These are phyloP conservation scores for Cryptococcus depauperatus DNA, from an alignment of 1,284 basidiomycete genomes.

Conservation along the genomic window DNA sequence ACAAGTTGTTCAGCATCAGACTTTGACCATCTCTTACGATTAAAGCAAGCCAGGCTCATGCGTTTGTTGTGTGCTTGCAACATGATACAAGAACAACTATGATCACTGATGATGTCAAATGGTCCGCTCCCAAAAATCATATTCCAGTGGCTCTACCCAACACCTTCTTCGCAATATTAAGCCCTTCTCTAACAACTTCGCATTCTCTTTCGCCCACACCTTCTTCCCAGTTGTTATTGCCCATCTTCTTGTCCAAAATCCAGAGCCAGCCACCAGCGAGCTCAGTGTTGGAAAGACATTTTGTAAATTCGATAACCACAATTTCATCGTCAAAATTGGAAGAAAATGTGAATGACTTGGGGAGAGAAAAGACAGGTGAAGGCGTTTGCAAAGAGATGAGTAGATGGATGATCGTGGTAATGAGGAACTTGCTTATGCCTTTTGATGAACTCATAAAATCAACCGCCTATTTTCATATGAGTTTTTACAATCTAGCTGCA, in stretches of 20 bases:
- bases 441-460: conserved; percentile 69
- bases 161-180: conserved; percentile 58
- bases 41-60: too few relatives aligned
- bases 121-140: too few relatives aligned
- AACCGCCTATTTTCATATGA: conserved; percentile 66
- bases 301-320: conserved; percentile 39
- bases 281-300: conserved; percentile 27
- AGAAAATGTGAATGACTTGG: conserved; percentile 19
- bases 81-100: too few relatives aligned
- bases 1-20: too few relatives aligned
- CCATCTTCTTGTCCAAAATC: conserved; percentile 42
- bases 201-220: conserved; percentile 45
- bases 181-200: conserved; percentile 56
- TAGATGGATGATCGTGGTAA: conserved; percentile 58
- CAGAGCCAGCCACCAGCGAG: conserved; percentile 38
- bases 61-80: too few relatives aligned
- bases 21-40: too few relatives aligned
- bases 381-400: conserved; percentile 65
- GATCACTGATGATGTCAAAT: too few relatives aligned
- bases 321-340: conserved; percentile 46
- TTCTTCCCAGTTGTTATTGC: conserved; percentile 44
- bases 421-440: conserved; percentile 58
- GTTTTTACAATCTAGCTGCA: background rate
- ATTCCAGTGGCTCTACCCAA: conserved; percentile 45
- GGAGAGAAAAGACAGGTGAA: conserved; percentile 51